A percentile compares a stretch with the other conserved stretches of the same genome.
Conservation (phyloP, 768 basidiomycete species). For the Paxillus ammoniavirescens region DNA sequence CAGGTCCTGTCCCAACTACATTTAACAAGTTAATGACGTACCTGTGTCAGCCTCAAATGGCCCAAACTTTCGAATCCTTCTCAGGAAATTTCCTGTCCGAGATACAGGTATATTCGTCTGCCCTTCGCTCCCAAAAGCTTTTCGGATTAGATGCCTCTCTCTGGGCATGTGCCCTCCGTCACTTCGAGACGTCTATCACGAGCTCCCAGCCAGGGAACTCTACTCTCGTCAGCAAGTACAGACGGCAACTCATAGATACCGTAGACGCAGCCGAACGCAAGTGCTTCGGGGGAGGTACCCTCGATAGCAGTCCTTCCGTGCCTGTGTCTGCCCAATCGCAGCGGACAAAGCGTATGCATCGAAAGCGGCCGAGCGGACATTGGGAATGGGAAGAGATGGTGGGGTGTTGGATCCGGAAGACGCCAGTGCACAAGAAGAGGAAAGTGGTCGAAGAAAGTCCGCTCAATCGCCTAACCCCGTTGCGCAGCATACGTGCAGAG, state of each 20-base stretch:
- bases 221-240: constrained; percentile 32
- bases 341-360: constrained; percentile 5
- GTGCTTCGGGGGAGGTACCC: constrained; percentile 36
- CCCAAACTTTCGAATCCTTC: constrained; percentile 9
- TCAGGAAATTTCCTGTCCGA: constrained; percentile 24
- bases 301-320: constrained; percentile 14
- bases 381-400: constrained; percentile 52
- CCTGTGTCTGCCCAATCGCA: constrained; percentile 6
- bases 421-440: constrained; percentile 30
- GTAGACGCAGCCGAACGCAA: constrained; percentile 53
- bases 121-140: constrained; percentile 35
- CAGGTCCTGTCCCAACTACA: constrained; percentile 29
- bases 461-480: background rate
- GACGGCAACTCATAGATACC: constrained; percentile 40
- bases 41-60: constrained; percentile 14
- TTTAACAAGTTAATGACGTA: constrained; percentile 29
- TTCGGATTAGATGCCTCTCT: constrained; percentile 48
- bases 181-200: constrained; percentile 39
- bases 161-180: constrained; percentile 49
- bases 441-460: constrained; percentile 7
- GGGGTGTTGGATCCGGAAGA: constrained; percentile 43
- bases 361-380: constrained; percentile 24
- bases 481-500: background rate
- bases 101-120: constrained; percentile 23
- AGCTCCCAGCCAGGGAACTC: constrained; percentile 19